Evolutionary conservation across 2,329 filamentous ascomycete species (phyloP).

Genomic region (Sclerotinia spermophila): DNA sequence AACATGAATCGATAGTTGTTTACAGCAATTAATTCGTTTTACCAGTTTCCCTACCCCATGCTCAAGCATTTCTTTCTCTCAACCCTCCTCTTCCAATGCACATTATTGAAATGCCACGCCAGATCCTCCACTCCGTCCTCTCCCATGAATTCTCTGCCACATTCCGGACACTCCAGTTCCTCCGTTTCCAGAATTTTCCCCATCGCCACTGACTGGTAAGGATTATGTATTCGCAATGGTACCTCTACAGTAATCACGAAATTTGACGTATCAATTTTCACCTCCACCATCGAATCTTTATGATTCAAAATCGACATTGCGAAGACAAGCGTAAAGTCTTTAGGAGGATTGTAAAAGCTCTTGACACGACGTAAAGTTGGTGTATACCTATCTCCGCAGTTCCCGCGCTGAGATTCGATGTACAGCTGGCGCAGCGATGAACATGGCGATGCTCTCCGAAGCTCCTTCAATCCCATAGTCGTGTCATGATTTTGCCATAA

Average conservation of each 20-base stretch:
- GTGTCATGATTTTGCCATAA: background rate
- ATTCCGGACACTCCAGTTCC: conserved; percentile 18
- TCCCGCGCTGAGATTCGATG: conserved; percentile 7
- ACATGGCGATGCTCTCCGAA: conserved; percentile 15
- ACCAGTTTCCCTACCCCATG: background rate
- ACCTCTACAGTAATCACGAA: conserved; percentile 10
- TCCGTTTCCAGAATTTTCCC: background rate
- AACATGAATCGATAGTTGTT: background rate
- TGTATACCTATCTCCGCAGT: background rate
- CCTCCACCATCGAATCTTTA: conserved; percentile 6
- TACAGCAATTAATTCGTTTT: background rate
- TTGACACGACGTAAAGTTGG: conserved; percentile 15
- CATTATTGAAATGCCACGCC: conserved; percentile 12
- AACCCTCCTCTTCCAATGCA: conserved; percentile 16
- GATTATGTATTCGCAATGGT: conserved; percentile 5
- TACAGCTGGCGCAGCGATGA: conserved; percentile 15
- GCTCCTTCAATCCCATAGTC: background rate
- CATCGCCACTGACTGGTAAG: background rate
- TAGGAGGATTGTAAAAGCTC: conserved; percentile 9
- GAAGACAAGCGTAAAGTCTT: background rate
- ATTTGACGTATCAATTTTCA: conserved; percentile 8
- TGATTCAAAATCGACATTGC: background rate
- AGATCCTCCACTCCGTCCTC: conserved; percentile 3
- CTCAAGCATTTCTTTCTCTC: conserved; percentile 8
- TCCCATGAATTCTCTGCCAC: conserved; percentile 10